These are phyloP conservation scores for Eremomyces bilateralis DNA, from an alignment of 495 filamentous ascomycete species.

Conservation along the genomic window DNA sequence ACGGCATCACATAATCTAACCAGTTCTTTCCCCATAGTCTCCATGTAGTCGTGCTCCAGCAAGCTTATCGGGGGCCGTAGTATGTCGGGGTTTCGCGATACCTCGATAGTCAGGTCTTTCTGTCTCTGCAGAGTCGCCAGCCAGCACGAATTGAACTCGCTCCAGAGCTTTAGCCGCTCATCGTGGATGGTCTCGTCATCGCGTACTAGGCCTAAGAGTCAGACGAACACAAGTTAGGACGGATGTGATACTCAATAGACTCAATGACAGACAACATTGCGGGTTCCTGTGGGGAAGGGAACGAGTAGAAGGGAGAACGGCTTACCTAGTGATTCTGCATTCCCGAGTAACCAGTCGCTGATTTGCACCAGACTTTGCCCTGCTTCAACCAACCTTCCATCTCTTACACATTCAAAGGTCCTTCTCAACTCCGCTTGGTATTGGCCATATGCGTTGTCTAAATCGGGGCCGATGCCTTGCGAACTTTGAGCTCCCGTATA, in stretches of 20 bases:
- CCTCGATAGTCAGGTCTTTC: constrained; percentile 45
- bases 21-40: constrained; percentile 61
- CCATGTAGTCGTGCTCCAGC: constrained; percentile 43
- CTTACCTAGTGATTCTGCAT: constrained; percentile 71
- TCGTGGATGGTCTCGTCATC: constrained; percentile 53
- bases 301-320: constrained; percentile 9
- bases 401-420: constrained; percentile 54
- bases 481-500: background rate
- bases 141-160: constrained; percentile 91
- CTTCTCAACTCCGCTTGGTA: constrained; percentile 54
- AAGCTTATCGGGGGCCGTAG: constrained; percentile 39
- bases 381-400: constrained; percentile 51
- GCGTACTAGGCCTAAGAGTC: constrained; percentile 40
- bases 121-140: constrained; percentile 70
- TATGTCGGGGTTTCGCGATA: constrained; percentile 32
- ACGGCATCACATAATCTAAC: constrained; percentile 66
- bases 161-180: constrained; percentile 67
- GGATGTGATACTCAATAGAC: no score
- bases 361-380: constrained; percentile 51
- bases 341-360: constrained; percentile 66
- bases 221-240: no score
- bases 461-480: constrained; percentile 7
- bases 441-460: constrained; percentile 43
- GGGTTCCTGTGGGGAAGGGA: constrained; percentile 6
- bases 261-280: no score